These are phyloP conservation scores for Phyllostachys edulis DNA, from an alignment of 176 grass and related monocot genomes.

Conservation along the genomic window DNA sequence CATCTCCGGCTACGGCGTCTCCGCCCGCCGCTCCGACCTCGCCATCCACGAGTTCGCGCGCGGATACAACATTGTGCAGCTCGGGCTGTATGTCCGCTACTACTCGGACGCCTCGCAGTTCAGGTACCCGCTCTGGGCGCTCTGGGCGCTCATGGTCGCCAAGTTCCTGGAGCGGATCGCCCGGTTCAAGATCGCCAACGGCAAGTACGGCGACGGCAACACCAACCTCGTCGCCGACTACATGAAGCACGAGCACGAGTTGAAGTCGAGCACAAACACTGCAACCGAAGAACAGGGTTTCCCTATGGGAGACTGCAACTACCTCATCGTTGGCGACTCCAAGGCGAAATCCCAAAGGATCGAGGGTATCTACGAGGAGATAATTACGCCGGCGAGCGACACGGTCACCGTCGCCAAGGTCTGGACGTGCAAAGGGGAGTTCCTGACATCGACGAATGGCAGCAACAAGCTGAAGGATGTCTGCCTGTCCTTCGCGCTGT, in stretches of 20 bases:
- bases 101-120: slow-evolving; percentile 2
- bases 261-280: not conserved
- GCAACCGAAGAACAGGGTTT: too few relatives aligned
- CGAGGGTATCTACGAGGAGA: not conserved
- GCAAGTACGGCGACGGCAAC: slow-evolving; percentile 32
- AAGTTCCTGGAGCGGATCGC: slow-evolving; percentile 41
- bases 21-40: slow-evolving; percentile 30
- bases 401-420: slow-evolving; percentile 41
- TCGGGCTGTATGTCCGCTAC: slow-evolving; percentile 21
- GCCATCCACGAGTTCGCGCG: slow-evolving; percentile 22
- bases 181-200: slow-evolving; percentile 15
- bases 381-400: not conserved
- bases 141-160: slow-evolving; percentile 37
- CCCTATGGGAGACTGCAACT: slow-evolving; percentile 16
- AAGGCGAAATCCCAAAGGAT: not conserved
- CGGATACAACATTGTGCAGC: slow-evolving; percentile 2
- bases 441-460: not conserved
- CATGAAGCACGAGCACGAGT: slow-evolving; percentile 42
- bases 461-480: slow-evolving; percentile 23
- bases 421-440: not conserved
- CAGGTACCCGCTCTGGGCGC: slow-evolving; percentile 21
- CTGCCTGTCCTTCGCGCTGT: slow-evolving; percentile 61
- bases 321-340: slow-evolving; percentile 40
- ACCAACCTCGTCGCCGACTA: slow-evolving; percentile 34
- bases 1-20: slow-evolving; percentile 35